Evolutionary conservation across 2,329 filamentous ascomycete genomes (phyloP).

Genomic region (Apiospora rasikravindrae): DNA sequence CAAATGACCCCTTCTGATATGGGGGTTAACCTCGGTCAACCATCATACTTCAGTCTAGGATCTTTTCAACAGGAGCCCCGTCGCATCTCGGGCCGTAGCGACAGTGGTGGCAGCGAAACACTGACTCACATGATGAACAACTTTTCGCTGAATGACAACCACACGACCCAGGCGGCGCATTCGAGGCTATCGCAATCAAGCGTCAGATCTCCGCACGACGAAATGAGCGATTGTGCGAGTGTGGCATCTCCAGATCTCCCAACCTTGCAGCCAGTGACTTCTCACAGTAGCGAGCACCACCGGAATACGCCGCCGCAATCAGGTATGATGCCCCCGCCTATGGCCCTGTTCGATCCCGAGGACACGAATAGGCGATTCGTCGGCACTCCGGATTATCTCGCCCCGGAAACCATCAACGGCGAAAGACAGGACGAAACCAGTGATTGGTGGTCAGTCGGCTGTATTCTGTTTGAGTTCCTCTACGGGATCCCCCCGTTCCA

Average conservation of each 20-base stretch:
- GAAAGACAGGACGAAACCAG: constrained; percentile 96
- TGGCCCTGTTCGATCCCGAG: constrained; percentile 94
- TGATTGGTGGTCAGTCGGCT: constrained; percentile 99
- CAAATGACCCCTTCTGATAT: constrained; percentile 80
- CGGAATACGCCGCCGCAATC: constrained; percentile 66
- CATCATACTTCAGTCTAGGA: constrained; percentile 88
- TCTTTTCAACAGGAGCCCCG: constrained; percentile 62
- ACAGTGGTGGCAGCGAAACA: constrained; percentile 89
- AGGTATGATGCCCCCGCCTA: constrained; percentile 84
- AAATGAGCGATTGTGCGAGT: constrained; percentile 73
- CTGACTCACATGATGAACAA: constrained; percentile 81
- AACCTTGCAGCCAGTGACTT: constrained; percentile 61
- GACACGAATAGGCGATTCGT: constrained; percentile 94
- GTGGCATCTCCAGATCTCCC: constrained; percentile 80
- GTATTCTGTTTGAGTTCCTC: constrained; percentile 95
- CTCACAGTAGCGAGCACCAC: constrained; percentile 54
- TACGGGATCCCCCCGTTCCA: constrained; percentile 95
- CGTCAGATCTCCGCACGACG: constrained; percentile 69
- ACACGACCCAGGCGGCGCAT: constrained; percentile 37
- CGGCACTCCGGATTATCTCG: constrained; percentile 94
- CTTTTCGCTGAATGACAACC: constrained; percentile 73
- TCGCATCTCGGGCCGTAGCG: constrained; percentile 83
- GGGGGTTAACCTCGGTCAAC: constrained; percentile 71
- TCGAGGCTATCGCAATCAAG: constrained; percentile 44
- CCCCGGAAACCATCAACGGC: constrained; percentile 94